phyloP scores from a whole-genome alignment of 352 stramenopile genomes.

The Globisporangium irregulare region DNA sequence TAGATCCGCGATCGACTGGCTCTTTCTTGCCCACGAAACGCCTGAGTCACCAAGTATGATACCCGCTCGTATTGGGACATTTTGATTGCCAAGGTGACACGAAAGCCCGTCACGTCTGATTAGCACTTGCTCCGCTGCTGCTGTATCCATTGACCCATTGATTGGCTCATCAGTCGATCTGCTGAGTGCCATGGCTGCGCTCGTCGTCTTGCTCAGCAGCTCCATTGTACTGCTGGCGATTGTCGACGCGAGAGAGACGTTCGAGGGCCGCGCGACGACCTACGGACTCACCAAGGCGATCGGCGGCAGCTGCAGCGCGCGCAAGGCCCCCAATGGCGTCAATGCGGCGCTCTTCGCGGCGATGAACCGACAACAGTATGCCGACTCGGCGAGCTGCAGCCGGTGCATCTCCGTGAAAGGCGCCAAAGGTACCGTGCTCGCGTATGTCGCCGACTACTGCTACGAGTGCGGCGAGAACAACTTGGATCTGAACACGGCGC shows the following conservation, averaged over 20 bases:
- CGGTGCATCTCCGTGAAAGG: constrained; percentile 53
- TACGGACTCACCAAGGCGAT: constrained; percentile 46
- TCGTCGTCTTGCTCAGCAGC: background rate
- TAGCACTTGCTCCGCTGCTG: background rate
- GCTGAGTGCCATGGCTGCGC: background rate
- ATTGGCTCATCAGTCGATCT: background rate
- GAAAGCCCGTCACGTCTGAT: background rate
- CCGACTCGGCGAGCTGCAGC: constrained; percentile 46
- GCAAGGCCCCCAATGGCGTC: constrained; percentile 38
- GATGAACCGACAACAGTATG: constrained; percentile 68
- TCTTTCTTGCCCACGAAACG: too few relatives aligned
- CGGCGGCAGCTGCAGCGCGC: constrained; percentile 48
- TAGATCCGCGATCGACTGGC: too few relatives aligned
- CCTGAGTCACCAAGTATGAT: too few relatives aligned
- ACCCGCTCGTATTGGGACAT: background rate
- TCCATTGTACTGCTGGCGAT: background rate
- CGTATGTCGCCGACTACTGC: constrained; percentile 63
- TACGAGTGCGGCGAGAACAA: constrained; percentile 62
- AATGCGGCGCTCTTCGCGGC: constrained; percentile 48
- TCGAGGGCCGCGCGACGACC: constrained; percentile 46
- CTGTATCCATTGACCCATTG: background rate
- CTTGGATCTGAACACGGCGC: constrained; percentile 56
- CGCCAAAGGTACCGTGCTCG: constrained; percentile 37
- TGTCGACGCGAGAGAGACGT: constrained; percentile 27
- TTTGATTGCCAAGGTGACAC: background rate